Evolutionary conservation across 2,329 filamentous ascomycete genomes (phyloP).

Genomic region (Sarocladium oryzae): DNA sequence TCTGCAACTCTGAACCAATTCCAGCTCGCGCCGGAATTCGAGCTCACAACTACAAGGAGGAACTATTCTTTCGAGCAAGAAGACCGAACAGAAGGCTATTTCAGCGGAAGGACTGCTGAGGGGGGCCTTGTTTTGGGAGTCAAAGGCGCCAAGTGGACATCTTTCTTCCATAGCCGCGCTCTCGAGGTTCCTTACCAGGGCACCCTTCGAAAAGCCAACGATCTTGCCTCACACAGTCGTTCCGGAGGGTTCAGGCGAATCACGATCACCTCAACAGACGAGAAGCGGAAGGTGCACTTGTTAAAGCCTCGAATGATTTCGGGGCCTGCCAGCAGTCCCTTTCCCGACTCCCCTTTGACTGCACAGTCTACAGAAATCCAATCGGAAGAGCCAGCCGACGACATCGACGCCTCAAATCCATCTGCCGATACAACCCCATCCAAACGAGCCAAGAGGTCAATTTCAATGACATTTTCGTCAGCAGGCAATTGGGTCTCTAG

Average conservation of each 20-base stretch:
- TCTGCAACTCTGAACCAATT: conserved; percentile 61
- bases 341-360: conserved; percentile 15
- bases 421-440: conserved; percentile 34
- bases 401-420: conserved; percentile 13
- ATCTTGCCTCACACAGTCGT: neutral
- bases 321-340: conserved; percentile 15
- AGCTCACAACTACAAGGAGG: conserved; percentile 7
- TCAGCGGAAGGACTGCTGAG: neutral
- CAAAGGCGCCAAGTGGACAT: neutral
- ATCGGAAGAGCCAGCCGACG: conserved; percentile 11
- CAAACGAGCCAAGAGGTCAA: conserved; percentile 43
- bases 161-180: conserved; percentile 6
- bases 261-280: neutral
- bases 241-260: neutral
- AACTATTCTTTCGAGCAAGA: neutral
- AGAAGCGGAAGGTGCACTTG: conserved; percentile 23
- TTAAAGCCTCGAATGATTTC: conserved; percentile 32
- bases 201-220: neutral
- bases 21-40: conserved; percentile 16
- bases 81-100: neutral
- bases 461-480: conserved; percentile 55
- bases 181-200: neutral
- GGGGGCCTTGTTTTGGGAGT: neutral
- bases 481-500: conserved; percentile 50
- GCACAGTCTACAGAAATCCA: conserved; percentile 18